These are phyloP conservation scores for Anisodus tanguticus DNA, from an alignment of 257 asterid genomes.

Conservation along the genomic window DNA sequence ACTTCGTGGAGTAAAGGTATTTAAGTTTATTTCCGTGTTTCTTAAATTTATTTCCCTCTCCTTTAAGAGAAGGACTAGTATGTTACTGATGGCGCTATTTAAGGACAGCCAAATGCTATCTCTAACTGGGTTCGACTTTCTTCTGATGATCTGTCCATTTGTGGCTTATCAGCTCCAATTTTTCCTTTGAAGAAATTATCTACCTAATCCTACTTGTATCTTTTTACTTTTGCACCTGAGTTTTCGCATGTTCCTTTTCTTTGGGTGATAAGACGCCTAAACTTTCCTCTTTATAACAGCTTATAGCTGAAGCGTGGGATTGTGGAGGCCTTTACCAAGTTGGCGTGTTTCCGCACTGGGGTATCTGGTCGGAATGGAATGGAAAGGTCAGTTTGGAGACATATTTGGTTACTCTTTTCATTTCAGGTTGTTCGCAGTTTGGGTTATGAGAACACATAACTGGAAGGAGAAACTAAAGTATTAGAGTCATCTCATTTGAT, in stretches of 20 bases:
- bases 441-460: background rate
- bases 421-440: background rate
- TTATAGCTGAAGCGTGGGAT: conserved; percentile 99
- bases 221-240: conserved; percentile 14
- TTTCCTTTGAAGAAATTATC: background rate
- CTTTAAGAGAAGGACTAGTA: background rate
- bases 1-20: conserved; percentile 86
- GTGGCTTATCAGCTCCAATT: background rate
- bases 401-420: background rate
- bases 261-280: background rate
- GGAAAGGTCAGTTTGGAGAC: conserved; percentile 72
- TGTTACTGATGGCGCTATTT: background rate
- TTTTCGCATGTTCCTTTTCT: conserved; percentile 24
- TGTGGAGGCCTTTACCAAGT: conserved; percentile 99
- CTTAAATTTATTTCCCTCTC: background rate
- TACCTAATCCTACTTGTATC: background rate
- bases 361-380: conserved; percentile 99
- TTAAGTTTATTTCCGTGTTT: conserved; percentile 14
- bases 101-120: background rate
- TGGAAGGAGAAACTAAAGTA: background rate
- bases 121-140: background rate
- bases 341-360: conserved; percentile 93
- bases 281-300: conserved; percentile 52
- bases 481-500: conserved; percentile 3
- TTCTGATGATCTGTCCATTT: background rate